Evolutionary conservation across 495 filamentous ascomycete species (phyloP), one percentile per base, ranked within the genome.

Genomic region (Aspergillus funiculosus): DNA sequence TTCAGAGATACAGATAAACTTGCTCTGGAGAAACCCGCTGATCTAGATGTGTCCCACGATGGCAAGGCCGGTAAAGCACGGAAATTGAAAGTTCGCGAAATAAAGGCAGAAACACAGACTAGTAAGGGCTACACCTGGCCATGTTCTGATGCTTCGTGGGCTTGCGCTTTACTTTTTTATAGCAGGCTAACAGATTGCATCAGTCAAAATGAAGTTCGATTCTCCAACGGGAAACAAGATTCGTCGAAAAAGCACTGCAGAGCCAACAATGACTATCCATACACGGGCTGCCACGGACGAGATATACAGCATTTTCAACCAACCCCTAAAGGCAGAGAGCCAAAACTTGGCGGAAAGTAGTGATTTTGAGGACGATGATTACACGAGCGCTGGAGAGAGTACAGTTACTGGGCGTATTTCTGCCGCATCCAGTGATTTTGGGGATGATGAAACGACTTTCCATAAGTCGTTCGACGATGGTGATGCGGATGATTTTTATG

Each of bases 231-330:
- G 79, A 10, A 79, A 80, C 1, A 94, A 89, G 60, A 75, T 88
- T 20, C 82, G 76, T 31, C 74, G 79, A 36, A 90, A 87, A 68
- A 86, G 83, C 60, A 75, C 78, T 9, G 63, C 76, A 2, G 89
- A 95, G 58, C 87, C 89, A 19, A 98, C 92, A 1, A 96, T 98
- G 90, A 98, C 92, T 1, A 77, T 98, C 51, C 87, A 96, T 58
- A 98, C 92, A 13, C 87, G 81, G 39, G 91, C 90, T 41, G 92
- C 92, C 1, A 95, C 89, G 37, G 90, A 97, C 57, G 94, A 97
- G 51, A 96, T 98, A 37, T 94, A 97, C 62, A 87, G 86, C 48
- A 82, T 98, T 29, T 97, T 98, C 67, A 97, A 92, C 56, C 87
- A 94, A 35, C 91, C 94, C 6, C 62, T 95, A 34, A 79, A 86